phyloP scores from a whole-genome alignment of 768 basidiomycete genomes.

The Boletus patriciae region DNA sequence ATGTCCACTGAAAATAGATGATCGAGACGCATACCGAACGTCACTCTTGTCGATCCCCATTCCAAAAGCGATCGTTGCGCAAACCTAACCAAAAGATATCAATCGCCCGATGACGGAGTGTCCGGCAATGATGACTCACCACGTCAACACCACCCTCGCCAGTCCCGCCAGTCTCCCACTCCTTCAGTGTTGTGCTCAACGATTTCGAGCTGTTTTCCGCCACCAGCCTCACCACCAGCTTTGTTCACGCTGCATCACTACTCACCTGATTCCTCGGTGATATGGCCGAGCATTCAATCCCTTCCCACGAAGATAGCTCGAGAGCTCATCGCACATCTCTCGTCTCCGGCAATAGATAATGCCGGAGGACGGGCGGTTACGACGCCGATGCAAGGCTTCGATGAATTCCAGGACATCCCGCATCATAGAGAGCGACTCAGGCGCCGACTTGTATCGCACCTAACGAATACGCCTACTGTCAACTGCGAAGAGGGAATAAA shows the following conservation, averaged over 20 bases:
- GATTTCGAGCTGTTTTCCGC: slow-evolving; percentile 39
- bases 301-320: slow-evolving; percentile 60
- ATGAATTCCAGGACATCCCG: slow-evolving; percentile 68
- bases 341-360: slow-evolving; percentile 78
- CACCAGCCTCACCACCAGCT: background rate
- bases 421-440: slow-evolving; percentile 56
- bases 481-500: background rate
- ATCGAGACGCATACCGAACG: slow-evolving; percentile 48
- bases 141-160: slow-evolving; percentile 61
- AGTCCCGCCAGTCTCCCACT: slow-evolving; percentile 57
- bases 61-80: slow-evolving; percentile 82
- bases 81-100: slow-evolving; percentile 46
- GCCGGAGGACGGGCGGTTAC: slow-evolving; percentile 61
- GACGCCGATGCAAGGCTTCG: slow-evolving; percentile 55
- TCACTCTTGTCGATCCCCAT: slow-evolving; percentile 85
- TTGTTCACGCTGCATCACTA: background rate
- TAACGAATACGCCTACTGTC: slow-evolving; percentile 22
- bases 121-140: slow-evolving; percentile 38
- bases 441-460: slow-evolving; percentile 64
- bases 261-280: slow-evolving; percentile 67
- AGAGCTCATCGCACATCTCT: slow-evolving; percentile 65
- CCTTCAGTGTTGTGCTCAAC: slow-evolving; percentile 54
- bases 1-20: background rate
- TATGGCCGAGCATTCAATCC: slow-evolving; percentile 71
- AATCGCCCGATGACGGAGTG: background rate